Conservation (phyloP, 2,329 filamentous ascomycete species). For the Arthrobotrys megalospora region DNA sequence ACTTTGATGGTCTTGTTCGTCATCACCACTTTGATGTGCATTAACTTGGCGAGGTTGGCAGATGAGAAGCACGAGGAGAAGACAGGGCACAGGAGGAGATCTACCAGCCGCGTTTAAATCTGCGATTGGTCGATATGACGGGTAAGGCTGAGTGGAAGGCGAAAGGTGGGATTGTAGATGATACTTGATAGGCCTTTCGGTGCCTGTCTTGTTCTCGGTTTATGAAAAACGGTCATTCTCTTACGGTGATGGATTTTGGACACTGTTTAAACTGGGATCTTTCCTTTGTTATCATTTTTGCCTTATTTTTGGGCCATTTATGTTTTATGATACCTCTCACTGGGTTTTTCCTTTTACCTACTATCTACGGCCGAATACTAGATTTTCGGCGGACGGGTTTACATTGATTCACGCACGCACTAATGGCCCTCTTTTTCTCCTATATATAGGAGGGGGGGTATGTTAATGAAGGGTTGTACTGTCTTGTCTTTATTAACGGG, state of each 20-base stretch:
- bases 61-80: conserved; percentile 60
- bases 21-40: conserved; percentile 55
- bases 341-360: conserved; percentile 20
- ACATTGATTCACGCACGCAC: conserved; percentile 1
- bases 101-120: conserved; percentile 36
- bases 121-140: not conserved
- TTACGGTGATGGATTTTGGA: conserved; percentile 4
- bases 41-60: conserved; percentile 46
- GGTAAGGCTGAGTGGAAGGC: not conserved
- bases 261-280: not conserved
- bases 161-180: not conserved
- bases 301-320: conserved; percentile 8
- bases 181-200: not conserved
- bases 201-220: not conserved
- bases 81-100: conserved; percentile 49
- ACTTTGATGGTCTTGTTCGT: conserved; percentile 58
- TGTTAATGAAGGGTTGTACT: conserved; percentile 7
- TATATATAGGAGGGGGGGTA: not conserved
- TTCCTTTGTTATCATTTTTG: conserved; percentile 24
- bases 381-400: conserved; percentile 1
- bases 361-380: conserved; percentile 8
- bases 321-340: conserved; percentile 48
- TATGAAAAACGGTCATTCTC: not conserved
- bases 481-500: not conserved
- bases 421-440: conserved; percentile 5